Evolutionary conservation across 73 alveolate genomes (phyloP), one percentile per base, ranked within the genome.

Genomic region (Breviolum minutum): DNA sequence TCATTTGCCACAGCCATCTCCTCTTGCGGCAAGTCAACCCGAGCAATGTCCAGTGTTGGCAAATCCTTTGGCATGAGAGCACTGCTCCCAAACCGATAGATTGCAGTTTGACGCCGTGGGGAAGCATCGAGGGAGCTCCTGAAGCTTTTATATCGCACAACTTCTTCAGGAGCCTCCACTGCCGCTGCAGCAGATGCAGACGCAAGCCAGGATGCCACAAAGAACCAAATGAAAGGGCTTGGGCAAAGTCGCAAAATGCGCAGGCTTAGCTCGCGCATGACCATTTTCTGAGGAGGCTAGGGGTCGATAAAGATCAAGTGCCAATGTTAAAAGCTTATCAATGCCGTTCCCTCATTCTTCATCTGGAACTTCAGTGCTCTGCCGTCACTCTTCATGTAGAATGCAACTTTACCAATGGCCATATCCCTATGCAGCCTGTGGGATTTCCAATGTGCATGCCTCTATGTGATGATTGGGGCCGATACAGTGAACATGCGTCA

Each of bases 231-330:
- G 85, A 89, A 89, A 0, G 96, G 87, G 73, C 96, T 73, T 40
- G 82, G 96, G 86, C 96, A 89, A 14, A 87, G 83, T 64, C 83
- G 70, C 84, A 73, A 69, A 89, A 40, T 22, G 96, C 96, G 96
- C 96, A 89, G 96, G 96, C 96, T 89, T 89, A 89, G 96, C 96
- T 89, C 68, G 87, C 96, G 96, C 96, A 69, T 70, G 54, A 20
- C 90, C 66, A 81, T 81, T 73, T 40, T 40, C 3, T 40, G n/a
- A 48, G 11, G 32, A 77, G 62, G 86, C 86, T n/a, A 77, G 63
- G 63, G 62, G 86, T 77, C 83, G 5, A 12, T 5, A 40, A 40
- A 40, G 54, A 40, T 40, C 54, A 40, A 40, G 54, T 3, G 54
- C 54, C 54, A 40, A 40, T 40, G 54, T 40, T 40, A 40, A 40